These are phyloP conservation scores for Penicillium sp. DNA, from an alignment of 2,329 filamentous ascomycete species.

Conservation along the genomic window DNA sequence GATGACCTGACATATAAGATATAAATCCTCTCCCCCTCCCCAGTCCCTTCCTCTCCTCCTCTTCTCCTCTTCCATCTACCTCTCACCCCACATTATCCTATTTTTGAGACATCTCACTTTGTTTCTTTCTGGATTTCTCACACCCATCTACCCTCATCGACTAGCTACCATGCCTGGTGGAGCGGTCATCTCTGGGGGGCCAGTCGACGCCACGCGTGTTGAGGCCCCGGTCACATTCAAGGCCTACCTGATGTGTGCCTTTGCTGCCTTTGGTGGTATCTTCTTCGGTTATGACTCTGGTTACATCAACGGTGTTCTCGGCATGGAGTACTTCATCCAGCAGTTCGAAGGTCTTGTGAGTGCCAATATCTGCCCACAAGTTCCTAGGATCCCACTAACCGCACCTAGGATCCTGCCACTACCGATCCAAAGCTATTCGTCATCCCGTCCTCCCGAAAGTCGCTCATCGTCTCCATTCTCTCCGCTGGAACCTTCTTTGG, in stretches of 20 bases:
- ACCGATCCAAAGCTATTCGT: slow-evolving; percentile 37
- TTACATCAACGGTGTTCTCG: slow-evolving; percentile 55
- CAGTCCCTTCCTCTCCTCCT: neutral
- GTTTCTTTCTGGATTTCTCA: neutral
- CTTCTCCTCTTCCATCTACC: neutral
- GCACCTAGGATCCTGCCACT: slow-evolving; percentile 24
- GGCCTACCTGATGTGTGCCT: slow-evolving; percentile 61
- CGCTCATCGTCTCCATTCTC: slow-evolving; percentile 71
- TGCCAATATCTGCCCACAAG: neutral
- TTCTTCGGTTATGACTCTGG: slow-evolving; percentile 61
- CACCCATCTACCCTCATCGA: neutral
- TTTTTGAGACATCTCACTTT: neutral
- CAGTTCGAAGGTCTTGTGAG: slow-evolving; percentile 37
- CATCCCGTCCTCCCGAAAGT: slow-evolving; percentile 51
- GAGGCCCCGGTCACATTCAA: slow-evolving; percentile 59
- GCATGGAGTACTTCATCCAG: slow-evolving; percentile 50
- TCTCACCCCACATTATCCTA: neutral
- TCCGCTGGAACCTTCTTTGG: slow-evolving; percentile 77
- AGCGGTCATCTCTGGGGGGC: slow-evolving; percentile 30
- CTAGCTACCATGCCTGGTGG: slow-evolving; percentile 27
- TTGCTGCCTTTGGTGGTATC: slow-evolving; percentile 60
- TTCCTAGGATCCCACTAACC: neutral
- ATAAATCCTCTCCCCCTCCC: neutral
- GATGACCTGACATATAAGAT: neutral
- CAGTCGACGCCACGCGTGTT: slow-evolving; percentile 54